phyloP scores from a whole-genome alignment of 352 stramenopile genomes.

The Pythium apleroticum region DNA sequence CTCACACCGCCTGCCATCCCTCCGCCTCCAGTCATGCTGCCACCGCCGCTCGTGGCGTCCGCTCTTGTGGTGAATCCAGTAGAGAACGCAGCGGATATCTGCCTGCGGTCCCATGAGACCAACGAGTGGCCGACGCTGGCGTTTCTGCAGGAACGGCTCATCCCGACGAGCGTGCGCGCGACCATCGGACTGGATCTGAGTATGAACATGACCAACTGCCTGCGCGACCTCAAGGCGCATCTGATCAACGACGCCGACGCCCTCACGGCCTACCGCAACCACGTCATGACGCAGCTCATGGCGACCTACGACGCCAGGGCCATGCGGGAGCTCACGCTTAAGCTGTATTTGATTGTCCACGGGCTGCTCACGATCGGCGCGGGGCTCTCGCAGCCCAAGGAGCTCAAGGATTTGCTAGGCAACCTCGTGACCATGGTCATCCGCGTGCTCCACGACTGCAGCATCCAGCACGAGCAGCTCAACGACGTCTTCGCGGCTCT shows the following conservation, averaged over 20 bases:
- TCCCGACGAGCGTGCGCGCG: constrained; percentile 47
- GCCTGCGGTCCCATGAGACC: constrained; percentile 23
- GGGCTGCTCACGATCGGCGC: constrained; percentile 72
- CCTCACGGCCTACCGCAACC: constrained; percentile 44
- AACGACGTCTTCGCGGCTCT: constrained; percentile 64
- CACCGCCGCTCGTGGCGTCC: neutral
- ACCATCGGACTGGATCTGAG: constrained; percentile 68
- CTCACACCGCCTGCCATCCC: constrained; percentile 12
- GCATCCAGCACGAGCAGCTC: constrained; percentile 37
- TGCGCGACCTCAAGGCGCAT: constrained; percentile 75
- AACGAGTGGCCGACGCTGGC: constrained; percentile 50
- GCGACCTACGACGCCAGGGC: constrained; percentile 22
- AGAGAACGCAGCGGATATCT: constrained; percentile 55
- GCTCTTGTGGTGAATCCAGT: constrained; percentile 28
- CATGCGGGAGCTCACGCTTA: constrained; percentile 38
- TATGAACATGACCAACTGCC: constrained; percentile 55
- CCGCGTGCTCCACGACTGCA: constrained; percentile 61
- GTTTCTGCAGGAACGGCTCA: constrained; percentile 56
- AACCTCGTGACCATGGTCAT: constrained; percentile 62
- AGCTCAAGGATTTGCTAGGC: constrained; percentile 67
- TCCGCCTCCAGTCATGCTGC: constrained; percentile 7
- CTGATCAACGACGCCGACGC: constrained; percentile 75
- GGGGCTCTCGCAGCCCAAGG: constrained; percentile 72
- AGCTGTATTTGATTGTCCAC: constrained; percentile 66
- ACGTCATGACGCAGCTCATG: constrained; percentile 41